These are phyloP conservation scores for Vigna mungo DNA, from an alignment of 306 rosid species.

Conservation along the genomic window DNA sequence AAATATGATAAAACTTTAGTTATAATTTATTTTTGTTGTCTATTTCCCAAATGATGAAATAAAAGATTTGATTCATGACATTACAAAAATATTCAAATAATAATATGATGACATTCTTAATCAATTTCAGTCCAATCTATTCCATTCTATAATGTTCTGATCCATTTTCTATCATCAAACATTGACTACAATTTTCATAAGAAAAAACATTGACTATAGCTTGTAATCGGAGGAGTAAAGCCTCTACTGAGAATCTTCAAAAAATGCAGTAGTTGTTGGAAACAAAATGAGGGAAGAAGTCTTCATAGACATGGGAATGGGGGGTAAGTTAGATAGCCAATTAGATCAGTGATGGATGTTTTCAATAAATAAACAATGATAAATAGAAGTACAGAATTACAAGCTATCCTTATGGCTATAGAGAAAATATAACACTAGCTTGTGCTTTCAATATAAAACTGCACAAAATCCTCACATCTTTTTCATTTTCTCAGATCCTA, in stretches of 20 bases:
- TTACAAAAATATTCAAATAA: not conserved
- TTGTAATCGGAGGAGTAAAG: not conserved
- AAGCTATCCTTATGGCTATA: slow-evolving; percentile 34
- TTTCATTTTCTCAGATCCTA: slow-evolving; percentile 46
- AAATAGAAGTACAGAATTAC: slow-evolving; percentile 43
- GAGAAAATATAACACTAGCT: slow-evolving; percentile 42
- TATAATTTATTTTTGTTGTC: no score
- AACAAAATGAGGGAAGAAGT: not conserved
- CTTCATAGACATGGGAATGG: not conserved
- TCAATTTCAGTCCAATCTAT: not conserved
- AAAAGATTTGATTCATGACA: not conserved
- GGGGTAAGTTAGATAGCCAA: no score
- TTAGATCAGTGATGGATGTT: slow-evolving; percentile 6
- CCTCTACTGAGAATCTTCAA: not conserved
- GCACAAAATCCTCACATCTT: slow-evolving; percentile 47
- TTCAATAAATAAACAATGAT: slow-evolving; percentile 28
- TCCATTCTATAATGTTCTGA: not conserved
- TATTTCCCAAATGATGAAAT: no score
- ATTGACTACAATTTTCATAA: no score
- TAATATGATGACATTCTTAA: not conserved
- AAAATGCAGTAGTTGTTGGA: not conserved
- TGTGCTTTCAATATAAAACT: slow-evolving; percentile 48
- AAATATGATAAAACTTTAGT: no score
- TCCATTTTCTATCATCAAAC: not conserved
- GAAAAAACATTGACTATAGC: no score